Evolutionary conservation across 2,329 filamentous ascomycete genomes (phyloP).

Genomic region (Ophiostoma sp.): DNA sequence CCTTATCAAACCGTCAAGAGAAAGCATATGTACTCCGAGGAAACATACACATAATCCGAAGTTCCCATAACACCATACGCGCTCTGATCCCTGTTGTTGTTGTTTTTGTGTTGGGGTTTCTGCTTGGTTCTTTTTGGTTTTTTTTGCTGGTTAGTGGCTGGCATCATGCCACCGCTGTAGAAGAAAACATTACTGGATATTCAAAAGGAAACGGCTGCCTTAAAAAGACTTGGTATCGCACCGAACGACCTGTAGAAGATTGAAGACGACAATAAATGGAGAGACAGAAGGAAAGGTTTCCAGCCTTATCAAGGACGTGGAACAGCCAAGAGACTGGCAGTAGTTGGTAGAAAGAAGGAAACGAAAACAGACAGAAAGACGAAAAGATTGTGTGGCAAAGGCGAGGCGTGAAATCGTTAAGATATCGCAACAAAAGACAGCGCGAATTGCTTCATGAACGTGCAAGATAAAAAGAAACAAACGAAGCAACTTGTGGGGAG

Average conservation of each 20-base stretch:
- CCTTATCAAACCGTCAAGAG: no score
- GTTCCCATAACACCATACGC: no score
- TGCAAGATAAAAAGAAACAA: slow-evolving; percentile 8
- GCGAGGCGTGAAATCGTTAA: slow-evolving; percentile 22
- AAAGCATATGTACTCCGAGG: no score
- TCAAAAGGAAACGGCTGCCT: slow-evolving; percentile 17
- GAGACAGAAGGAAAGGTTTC: background rate
- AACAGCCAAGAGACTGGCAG: slow-evolving; percentile 12
- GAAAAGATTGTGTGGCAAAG: slow-evolving; percentile 7
- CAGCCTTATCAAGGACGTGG: background rate
- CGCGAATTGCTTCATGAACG: slow-evolving; percentile 16
- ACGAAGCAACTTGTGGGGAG: slow-evolving; percentile 2
- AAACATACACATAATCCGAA: no score
- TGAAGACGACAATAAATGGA: slow-evolving; percentile 11
- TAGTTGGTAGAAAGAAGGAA: slow-evolving; percentile 6
- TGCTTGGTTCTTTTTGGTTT: background rate
- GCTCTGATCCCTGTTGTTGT: no score
- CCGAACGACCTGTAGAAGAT: slow-evolving; percentile 10
- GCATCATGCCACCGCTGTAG: background rate
- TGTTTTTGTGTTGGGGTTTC: no score
- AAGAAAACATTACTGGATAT: slow-evolving; percentile 15
- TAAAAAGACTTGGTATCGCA: slow-evolving; percentile 4
- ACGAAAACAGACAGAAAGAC: slow-evolving; percentile 9
- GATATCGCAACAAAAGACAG: slow-evolving; percentile 14
- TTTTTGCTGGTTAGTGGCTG: no score